Evolutionary conservation across 140 eudicot genomes (phyloP), one percentile per base, ranked within the genome.

Genomic region (Flaveria floridana): DNA sequence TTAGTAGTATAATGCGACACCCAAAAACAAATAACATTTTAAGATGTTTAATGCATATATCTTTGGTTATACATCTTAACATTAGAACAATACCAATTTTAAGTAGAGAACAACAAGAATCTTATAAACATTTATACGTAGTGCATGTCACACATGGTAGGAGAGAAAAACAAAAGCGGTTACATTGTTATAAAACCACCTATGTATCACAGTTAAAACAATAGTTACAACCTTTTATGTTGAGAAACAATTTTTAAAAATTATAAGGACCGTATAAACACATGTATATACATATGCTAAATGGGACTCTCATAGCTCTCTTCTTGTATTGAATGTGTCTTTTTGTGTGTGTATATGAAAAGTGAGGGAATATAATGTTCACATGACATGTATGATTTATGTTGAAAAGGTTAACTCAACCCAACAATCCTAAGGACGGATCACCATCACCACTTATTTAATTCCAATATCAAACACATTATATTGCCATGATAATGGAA

Each of bases 401-500:
- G 70, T 16, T 30, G 48, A 59, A 78, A 80, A 80, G 74, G 83
- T 76, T 58, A 21, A 39, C 57, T 44, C 75, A 37, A 48, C 65
- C 67, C 21, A 75, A 11, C 46, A 59, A 68, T 71, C 76, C 72
- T 59, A 69, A 55, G 59, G 37, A 30, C 4, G 72, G 76, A 80
- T 28, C 69, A 41, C 72, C 44, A 79, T 74, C 64, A 42, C 73
- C 53, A 79, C 67, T 56, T 80, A 73, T 66, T 23, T 10, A 57
- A 67, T 46, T 73, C 67, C 50, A 80, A 58, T 50, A 67, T 46
- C 76, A 74, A 74, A 58, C 76, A 78, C 72, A 78, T 63, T 28
- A 63, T 65, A 65, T 78, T 62, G 78, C 47, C 65, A 80, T 23
- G 25, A 80, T 80, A 74, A 68, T 74, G 80, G 84, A 47, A 58